A percentile compares a stretch with the other conserved stretches of the same genome.
Conservation (phyloP, 1,284 basidiomycete genomes). For the Puccinia polysora region DNA sequence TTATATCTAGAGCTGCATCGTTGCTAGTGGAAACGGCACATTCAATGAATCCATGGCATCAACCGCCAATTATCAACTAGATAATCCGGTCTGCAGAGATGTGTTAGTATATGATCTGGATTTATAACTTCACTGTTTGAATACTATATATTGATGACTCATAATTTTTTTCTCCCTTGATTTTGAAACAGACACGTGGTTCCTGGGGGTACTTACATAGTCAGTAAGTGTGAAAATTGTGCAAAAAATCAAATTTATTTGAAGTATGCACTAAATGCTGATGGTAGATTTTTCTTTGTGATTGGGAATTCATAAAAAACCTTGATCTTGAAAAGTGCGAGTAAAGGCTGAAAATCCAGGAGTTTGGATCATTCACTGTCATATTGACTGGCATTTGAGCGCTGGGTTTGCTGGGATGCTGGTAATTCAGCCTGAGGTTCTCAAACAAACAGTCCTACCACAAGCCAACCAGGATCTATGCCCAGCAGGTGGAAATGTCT, state of each 20-base stretch:
- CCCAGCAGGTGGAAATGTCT: too few relatives aligned
- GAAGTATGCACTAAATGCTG: background rate
- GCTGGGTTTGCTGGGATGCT: slow-evolving; percentile 34
- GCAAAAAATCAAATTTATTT: background rate
- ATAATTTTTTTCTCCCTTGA: background rate
- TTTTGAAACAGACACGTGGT: slow-evolving; percentile 5
- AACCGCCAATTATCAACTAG: slow-evolving; percentile 2
- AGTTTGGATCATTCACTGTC: slow-evolving; percentile 33
- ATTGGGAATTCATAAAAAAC: background rate
- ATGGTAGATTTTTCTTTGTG: background rate
- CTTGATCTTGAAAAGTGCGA: background rate
- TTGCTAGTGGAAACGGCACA: slow-evolving; percentile 12
- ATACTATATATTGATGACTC: background rate
- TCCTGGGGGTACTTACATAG: slow-evolving; percentile 7
- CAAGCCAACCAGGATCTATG: slow-evolving; percentile 23
- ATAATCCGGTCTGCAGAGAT: slow-evolving; percentile 1
- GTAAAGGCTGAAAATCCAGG: slow-evolving; percentile 21
- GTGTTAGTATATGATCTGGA: slow-evolving; percentile 20
- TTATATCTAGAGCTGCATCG: background rate
- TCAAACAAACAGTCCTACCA: slow-evolving; percentile 26
- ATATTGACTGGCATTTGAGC: slow-evolving; percentile 31
- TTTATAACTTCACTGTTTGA: background rate
- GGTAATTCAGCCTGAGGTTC: slow-evolving; percentile 20
- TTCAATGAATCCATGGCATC: background rate
- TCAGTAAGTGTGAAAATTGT: background rate